These are phyloP conservation scores for Aspergillus amoenus DNA, from an alignment of 2,329 filamentous ascomycete species.

Conservation along the genomic window DNA sequence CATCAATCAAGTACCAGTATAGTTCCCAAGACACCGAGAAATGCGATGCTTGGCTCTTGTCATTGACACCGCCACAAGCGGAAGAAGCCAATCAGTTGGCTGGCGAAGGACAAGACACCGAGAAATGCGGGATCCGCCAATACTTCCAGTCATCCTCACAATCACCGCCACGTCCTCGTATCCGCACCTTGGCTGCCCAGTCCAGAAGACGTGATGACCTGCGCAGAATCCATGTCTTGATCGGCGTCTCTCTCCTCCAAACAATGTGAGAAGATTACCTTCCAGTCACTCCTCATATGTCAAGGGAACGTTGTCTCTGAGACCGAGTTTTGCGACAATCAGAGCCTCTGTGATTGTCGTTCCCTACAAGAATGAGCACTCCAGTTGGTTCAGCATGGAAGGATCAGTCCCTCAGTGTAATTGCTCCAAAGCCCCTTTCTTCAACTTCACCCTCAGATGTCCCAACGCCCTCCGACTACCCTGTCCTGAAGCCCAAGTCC, in stretches of 20 bases:
- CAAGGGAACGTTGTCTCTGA: not conserved
- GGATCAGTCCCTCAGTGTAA: not conserved
- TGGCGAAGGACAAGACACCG: constrained; percentile 10
- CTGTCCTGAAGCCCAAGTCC: constrained; percentile 18
- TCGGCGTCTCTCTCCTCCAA: not conserved
- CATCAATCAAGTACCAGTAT: constrained; percentile 6
- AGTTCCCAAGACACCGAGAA: constrained; percentile 10
- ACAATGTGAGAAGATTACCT: constrained; percentile 1
- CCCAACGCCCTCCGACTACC: not conserved
- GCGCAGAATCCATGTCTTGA: not conserved
- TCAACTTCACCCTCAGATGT: not conserved
- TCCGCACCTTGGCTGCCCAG: not conserved
- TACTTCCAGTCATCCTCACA: not conserved
- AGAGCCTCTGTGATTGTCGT: not conserved
- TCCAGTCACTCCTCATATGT: not conserved
- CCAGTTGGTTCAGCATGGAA: not conserved
- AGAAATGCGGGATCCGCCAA: constrained; percentile 15
- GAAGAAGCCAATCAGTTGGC: constrained; percentile 1
- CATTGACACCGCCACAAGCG: constrained; percentile 1
- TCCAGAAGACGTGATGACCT: not conserved
- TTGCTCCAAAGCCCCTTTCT: constrained; percentile 3
- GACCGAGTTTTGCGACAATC: constrained; percentile 6
- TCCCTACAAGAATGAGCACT: not conserved
- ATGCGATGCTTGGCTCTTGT: not conserved
- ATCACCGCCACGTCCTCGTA: constrained; percentile 9